Percentiles rank a stretch among this genome's conserved stretches.
phyloP scores from a whole-genome alignment of 768 basidiomycete genomes.

The Postia placenta region DNA sequence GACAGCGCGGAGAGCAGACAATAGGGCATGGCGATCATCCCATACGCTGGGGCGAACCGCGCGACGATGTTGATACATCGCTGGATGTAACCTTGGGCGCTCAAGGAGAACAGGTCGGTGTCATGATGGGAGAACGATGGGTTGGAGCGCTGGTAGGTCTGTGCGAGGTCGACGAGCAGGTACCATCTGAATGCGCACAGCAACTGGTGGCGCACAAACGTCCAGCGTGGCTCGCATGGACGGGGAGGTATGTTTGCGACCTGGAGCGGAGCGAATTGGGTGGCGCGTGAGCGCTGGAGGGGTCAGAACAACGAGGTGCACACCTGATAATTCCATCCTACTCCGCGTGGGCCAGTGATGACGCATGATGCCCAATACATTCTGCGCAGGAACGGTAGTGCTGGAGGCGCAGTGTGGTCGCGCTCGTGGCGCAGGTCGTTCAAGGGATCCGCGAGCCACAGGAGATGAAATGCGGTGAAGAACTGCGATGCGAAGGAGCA shows the following conservation, averaged over 20 bases:
- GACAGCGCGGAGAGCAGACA: background rate
- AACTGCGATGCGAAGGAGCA: too few species aligned
- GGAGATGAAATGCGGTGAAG: too few species aligned
- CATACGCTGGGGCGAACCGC: background rate
- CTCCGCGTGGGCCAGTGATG: too few species aligned
- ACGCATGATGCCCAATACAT: too few species aligned
- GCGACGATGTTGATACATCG: background rate
- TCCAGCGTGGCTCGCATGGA: background rate
- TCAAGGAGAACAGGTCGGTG: background rate
- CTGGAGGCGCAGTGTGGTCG: too few species aligned
- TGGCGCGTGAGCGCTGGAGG: background rate
- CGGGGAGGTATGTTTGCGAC: constrained; percentile 6
- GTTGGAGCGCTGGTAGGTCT: constrained; percentile 8
- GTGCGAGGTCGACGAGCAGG: constrained; percentile 5
- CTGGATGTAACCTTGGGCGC: constrained; percentile 1
- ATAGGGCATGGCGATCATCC: constrained; percentile 2
- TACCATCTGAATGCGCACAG: background rate
- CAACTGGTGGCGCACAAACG: background rate
- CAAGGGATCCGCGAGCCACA: too few species aligned
- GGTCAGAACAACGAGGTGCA: background rate
- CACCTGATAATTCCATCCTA: too few species aligned
- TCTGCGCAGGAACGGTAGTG: too few species aligned
- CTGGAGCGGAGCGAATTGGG: background rate
- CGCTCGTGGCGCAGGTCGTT: too few species aligned
- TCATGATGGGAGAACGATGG: constrained; percentile 1